Evolutionary conservation across 768 basidiomycete genomes (phyloP).

Genomic region (Hemileccinum impolitum): DNA sequence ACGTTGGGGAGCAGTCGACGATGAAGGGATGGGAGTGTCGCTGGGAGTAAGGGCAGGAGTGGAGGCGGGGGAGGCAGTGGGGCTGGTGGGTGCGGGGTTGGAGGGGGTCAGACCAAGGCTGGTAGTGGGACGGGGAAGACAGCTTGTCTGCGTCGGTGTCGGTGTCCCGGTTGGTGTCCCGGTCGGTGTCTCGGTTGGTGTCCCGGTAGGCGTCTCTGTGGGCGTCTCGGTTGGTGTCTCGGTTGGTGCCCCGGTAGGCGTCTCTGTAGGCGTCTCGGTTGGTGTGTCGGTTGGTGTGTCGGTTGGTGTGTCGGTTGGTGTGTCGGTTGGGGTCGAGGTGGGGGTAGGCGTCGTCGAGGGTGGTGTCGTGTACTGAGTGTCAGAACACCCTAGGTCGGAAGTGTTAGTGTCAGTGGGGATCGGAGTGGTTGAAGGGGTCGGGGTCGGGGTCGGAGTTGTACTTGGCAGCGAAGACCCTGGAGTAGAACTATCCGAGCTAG

Average conservation of each 20-base stretch:
- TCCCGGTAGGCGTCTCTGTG: too few relatives aligned
- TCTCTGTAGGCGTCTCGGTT: neutral
- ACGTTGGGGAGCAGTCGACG: neutral
- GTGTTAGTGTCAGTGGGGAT: neutral
- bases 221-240: neutral
- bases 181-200: neutral
- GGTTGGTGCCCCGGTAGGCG: neutral
- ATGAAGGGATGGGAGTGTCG: too few relatives aligned
- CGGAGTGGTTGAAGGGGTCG: neutral
- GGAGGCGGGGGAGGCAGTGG: neutral
- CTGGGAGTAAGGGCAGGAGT: neutral
- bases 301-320: too few relatives aligned
- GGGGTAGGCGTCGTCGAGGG: neutral
- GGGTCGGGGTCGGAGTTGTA: neutral
- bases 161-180: neutral
- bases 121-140: neutral
- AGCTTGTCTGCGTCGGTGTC: neutral
- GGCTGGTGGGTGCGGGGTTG: too few relatives aligned
- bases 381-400: neutral
- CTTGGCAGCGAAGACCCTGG: neutral
- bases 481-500: neutral
- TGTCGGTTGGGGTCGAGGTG: neutral
- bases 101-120: too few relatives aligned
- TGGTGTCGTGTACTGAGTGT: neutral
- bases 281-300: neutral